Base-by-base conservation (phyloP, 345 rosid species). In the Crucihimalaya himalaica region DNA sequence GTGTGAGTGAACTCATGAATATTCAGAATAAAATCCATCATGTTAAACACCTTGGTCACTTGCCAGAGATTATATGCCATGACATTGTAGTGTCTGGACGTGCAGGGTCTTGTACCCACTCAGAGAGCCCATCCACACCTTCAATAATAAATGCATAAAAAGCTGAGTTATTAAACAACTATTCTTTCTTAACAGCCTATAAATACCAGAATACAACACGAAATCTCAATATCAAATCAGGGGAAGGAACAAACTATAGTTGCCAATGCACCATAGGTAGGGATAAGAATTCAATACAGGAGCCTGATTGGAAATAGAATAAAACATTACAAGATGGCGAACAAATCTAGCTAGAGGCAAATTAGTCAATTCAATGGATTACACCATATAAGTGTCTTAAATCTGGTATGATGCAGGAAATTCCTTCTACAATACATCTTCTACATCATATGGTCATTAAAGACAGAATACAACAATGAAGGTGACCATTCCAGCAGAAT, bases 41-140 rank as follows among this genome's bases (percentile, higher is more conserved):
- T 27, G 56, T 3, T 61, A 57, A 27, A 51, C 66, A 57, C 51
- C 61, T 53, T 39, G 37, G 31, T 48, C 52, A 52, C 89, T 84
- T 64, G 85, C 97, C 97, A 46, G 83, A 83, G 78, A 93, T 77
- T 66, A 86, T 65, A 67, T 87, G 88, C 98, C 98, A 93, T 28
- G 96, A 88, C 66, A 90, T 68, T 35, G 97, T 85, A 27, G 87
- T 82, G 86, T 90, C 88, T 40, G 98, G 90, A 83, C 87, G 86
- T 54, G 93, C 82, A 63, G 97, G 97, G 73, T 95, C 86, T 57
- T 85, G 84, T 20, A 84, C 87, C 99, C 99, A 95, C 66, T 82
- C 85, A 64, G 86, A 66, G 78, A 95, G 85, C 76, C 92, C 92
- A 68, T 92, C 98, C 66, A 58, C 83, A 57, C 99, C 99, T 95